Conservation (phyloP, 495 filamentous ascomycete species). For the Evansstolkia leycettana region DNA sequence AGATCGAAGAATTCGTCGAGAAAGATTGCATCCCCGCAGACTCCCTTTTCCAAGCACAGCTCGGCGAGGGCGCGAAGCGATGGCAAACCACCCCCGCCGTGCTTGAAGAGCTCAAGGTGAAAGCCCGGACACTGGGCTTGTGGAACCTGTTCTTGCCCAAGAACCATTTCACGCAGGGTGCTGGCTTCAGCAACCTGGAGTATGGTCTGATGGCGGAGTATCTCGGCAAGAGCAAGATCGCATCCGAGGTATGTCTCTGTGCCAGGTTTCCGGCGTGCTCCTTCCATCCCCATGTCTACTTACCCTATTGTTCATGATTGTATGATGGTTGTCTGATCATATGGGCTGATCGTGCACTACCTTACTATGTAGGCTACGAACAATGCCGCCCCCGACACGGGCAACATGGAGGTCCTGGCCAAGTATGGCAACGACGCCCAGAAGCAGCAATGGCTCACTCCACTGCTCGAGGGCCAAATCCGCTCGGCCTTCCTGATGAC, state of each 20-base stretch:
- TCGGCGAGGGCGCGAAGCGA: conserved; percentile 61
- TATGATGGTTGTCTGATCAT: background rate
- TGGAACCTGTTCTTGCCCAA: conserved; percentile 98
- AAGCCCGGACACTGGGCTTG: conserved; percentile 72
- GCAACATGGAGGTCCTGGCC: conserved; percentile 92
- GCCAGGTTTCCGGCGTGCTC: conserved; percentile 1
- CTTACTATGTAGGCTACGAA: conserved; percentile 54
- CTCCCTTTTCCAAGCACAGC: conserved; percentile 61
- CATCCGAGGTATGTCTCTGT: conserved; percentile 44
- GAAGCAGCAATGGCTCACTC: conserved; percentile 75
- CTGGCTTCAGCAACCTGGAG: conserved; percentile 82
- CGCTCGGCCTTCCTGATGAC: conserved; percentile 91
- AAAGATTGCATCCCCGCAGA: conserved; percentile 90
- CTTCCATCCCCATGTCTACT: background rate
- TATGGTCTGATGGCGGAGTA: conserved; percentile 91
- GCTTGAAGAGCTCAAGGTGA: conserved; percentile 78
- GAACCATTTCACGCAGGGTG: conserved; percentile 87
- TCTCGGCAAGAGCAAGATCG: conserved; percentile 65
- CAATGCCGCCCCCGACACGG: conserved; percentile 83
- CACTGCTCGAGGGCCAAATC: conserved; percentile 74
- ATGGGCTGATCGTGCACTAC: background rate
- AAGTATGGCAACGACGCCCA: conserved; percentile 88
- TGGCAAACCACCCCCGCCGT: conserved; percentile 69
- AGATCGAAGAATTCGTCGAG: conserved; percentile 93
- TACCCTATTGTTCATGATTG: background rate